Evolutionary conservation across 306 rosid genomes (phyloP).

Genomic region (Carpinus viminea): DNA sequence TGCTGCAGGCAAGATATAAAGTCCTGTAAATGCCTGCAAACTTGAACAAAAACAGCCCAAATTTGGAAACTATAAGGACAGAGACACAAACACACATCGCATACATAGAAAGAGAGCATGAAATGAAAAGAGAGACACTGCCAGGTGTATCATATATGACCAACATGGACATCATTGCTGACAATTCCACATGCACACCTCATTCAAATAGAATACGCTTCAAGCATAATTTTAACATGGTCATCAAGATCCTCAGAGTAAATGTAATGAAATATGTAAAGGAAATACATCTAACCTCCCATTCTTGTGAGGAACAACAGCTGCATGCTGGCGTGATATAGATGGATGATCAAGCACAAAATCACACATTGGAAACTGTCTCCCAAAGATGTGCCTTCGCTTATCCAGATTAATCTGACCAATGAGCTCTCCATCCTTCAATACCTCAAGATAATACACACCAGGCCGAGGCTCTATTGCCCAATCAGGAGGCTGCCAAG

Average conservation of each 20-base stretch:
- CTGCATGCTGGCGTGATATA: conserved; percentile 98
- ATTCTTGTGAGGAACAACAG: conserved; percentile 88
- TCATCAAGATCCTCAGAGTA: background rate
- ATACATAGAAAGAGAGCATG: too few species aligned
- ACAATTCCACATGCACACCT: too few species aligned
- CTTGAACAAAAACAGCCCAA: background rate
- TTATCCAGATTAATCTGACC: conserved; percentile 71
- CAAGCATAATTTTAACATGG: background rate
- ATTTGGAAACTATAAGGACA: too few species aligned
- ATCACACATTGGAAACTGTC: conserved; percentile 82
- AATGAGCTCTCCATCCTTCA: conserved; percentile 80
- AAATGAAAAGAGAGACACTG: too few species aligned
- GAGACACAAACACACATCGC: background rate
- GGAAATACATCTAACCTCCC: conserved; percentile 53
- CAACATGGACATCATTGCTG: too few species aligned
- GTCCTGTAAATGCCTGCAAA: conserved; percentile 11
- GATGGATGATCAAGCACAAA: conserved; percentile 95
- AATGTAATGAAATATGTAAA: too few species aligned
- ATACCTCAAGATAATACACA: conserved; percentile 75
- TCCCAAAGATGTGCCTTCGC: conserved; percentile 77
- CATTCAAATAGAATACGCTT: too few species aligned
- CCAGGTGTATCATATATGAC: too few species aligned
- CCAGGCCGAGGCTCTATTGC: conserved; percentile 91
- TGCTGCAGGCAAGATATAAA: conserved; percentile 48
- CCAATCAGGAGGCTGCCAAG: conserved; percentile 98